Base-by-base conservation (phyloP, 2,329 filamentous ascomycete species). In the Nothophaeocryptopus gaeumannii region DNA sequence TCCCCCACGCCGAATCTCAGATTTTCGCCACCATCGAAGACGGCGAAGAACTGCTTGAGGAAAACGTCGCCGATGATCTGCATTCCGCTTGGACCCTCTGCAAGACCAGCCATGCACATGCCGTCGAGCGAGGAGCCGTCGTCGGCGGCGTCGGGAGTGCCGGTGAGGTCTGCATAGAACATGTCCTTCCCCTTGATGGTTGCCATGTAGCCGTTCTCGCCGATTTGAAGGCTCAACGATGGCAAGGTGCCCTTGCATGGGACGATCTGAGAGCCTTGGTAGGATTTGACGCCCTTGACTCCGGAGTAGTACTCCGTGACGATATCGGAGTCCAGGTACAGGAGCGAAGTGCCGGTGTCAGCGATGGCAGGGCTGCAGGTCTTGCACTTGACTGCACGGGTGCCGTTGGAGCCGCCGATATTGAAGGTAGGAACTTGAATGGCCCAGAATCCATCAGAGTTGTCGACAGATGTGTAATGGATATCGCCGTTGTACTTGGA, bases 81-180 rank as follows among this genome's bases (percentile, higher is more conserved):
- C 33, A 85, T 67, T 26, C 72, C 69, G 11, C 72, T 45, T 9
- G 71, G 1, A 76, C 73, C 47, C 62, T 62, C 39, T 70, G 88
- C 85, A 13, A 88, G 70, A 58, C 83, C 84, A 52, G 84, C 85
- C 58, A 85, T 87, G 73, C 85, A 88, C 47, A 73, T 80, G 36
- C 74, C 74, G 43, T 72, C 72, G 39, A 37, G 42, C 9, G 20
- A 26, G 16, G 26, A 32, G 9, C 50, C 50, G 14, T 45, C 50
- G 20, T 29, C 74, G 1, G 13, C 41, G n/a, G 16, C 29, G 34
- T 35, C 41, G 4, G 42, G 32, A 13, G 42, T 70, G 20, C 20
- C 20, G 20, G 20, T 26, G 8, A 81, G 70, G 26, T 70, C 59
- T 2, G 77, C 73, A 57, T 82, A 85, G 57, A 74, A 77, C 55